These are phyloP conservation scores for Canariomyces notabilis DNA, from an alignment of 2,329 filamentous ascomycete genomes.

Conservation along the genomic window DNA sequence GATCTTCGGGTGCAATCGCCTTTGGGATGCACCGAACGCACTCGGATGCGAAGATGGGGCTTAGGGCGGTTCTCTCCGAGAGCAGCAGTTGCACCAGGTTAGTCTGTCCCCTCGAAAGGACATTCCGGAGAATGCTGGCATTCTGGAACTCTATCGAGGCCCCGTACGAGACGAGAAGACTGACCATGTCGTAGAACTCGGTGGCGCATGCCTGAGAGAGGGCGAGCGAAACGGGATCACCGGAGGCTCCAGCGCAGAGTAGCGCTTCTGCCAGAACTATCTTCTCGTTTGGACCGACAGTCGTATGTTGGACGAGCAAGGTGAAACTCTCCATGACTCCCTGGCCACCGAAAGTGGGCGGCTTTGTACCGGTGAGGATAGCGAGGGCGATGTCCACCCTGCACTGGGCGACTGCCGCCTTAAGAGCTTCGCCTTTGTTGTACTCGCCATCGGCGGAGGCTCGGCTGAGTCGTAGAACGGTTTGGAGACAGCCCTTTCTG, in stretches of 20 bases:
- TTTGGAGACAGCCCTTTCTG: conserved; percentile 44
- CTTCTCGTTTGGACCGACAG: conserved; percentile 45
- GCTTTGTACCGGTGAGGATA: conserved; percentile 48
- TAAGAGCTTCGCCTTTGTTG: conserved; percentile 48
- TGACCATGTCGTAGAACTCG: conserved; percentile 51
- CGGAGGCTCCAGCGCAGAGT: conserved; percentile 53
- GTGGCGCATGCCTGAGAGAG: conserved; percentile 45
- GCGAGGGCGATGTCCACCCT: conserved; percentile 51
- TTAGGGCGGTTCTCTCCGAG: conserved; percentile 39
- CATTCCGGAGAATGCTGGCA: conserved; percentile 44
- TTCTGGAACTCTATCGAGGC: conserved; percentile 52
- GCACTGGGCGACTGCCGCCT: conserved; percentile 43
- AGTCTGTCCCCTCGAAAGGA: conserved; percentile 42
- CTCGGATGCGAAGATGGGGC: conserved; percentile 42
- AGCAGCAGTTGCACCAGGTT: conserved; percentile 46
- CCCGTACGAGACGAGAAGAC: conserved; percentile 48
- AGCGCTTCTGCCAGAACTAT: conserved; percentile 50
- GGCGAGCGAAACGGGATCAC: conserved; percentile 44
- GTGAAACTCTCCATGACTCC: conserved; percentile 48
- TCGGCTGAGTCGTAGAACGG: conserved; percentile 46
- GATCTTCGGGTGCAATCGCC: conserved; percentile 40
- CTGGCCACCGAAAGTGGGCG: conserved; percentile 39
- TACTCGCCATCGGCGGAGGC: conserved; percentile 50
- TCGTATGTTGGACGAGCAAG: conserved; percentile 41
- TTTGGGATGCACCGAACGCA: conserved; percentile 47